These are phyloP conservation scores for Hyphodiscus hymeniophilus DNA, from an alignment of 495 filamentous ascomycete genomes.

Conservation along the genomic window DNA sequence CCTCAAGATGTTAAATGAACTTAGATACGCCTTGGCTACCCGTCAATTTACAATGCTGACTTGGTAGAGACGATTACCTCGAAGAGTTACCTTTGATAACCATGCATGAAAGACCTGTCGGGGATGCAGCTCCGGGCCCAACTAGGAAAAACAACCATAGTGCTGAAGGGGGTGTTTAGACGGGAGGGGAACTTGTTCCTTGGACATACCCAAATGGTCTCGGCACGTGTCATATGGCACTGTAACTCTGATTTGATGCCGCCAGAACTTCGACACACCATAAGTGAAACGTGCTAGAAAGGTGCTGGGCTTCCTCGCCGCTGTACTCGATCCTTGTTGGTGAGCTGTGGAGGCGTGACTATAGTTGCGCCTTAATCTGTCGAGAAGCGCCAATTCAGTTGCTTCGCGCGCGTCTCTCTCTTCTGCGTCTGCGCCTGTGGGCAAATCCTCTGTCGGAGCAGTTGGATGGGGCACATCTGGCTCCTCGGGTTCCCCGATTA, in stretches of 20 bases:
- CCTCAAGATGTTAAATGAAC: slow-evolving; percentile 13
- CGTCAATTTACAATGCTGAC: slow-evolving; percentile 4
- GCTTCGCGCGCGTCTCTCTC: slow-evolving; percentile 16
- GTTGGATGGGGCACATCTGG: slow-evolving; percentile 13
- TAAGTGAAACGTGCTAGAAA: slow-evolving; percentile 9
- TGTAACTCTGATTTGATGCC: slow-evolving; percentile 32
- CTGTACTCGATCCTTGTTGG: background rate
- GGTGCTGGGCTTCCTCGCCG: slow-evolving; percentile 10
- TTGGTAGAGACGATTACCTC: background rate
- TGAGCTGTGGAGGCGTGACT: slow-evolving; percentile 14
- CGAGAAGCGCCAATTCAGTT: slow-evolving; percentile 11
- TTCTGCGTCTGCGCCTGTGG: too few species aligned
- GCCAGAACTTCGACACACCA: slow-evolving; percentile 32
- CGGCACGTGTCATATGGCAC: slow-evolving; percentile 35
- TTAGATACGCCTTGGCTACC: background rate
- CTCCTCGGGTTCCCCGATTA: background rate
- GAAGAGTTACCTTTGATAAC: background rate
- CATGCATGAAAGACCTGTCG: slow-evolving; percentile 2
- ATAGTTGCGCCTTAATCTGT: slow-evolving; percentile 14
- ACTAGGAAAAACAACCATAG: slow-evolving; percentile 1
- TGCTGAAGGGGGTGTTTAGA: slow-evolving; percentile 1
- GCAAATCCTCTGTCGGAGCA: slow-evolving; percentile 1
- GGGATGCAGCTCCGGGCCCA: background rate
- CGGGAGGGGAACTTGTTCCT: slow-evolving; percentile 1
- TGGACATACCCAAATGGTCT: slow-evolving; percentile 46